phyloP scores from a whole-genome alignment of 495 filamentous ascomycete genomes.

The Hypoxylon lienhwacheense region DNA sequence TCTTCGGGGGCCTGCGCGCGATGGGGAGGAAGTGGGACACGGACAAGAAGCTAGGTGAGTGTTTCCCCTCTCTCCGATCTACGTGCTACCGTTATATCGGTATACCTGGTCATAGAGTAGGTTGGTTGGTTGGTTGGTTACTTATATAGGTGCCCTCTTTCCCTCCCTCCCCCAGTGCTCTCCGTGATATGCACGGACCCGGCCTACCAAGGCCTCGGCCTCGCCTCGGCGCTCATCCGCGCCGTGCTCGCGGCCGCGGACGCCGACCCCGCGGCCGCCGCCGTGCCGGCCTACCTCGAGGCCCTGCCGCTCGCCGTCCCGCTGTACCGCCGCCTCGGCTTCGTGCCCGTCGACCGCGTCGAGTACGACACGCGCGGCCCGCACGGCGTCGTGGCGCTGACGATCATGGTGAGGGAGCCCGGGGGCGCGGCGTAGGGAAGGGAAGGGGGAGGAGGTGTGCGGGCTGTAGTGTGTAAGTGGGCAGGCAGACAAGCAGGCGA shows the following conservation, averaged over 20 bases:
- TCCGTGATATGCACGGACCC: constrained; percentile 48
- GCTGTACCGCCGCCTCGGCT: constrained; percentile 49
- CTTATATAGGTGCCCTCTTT: too few species aligned
- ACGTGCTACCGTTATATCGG: too few species aligned
- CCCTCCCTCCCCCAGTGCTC: too few species aligned
- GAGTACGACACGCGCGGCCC: constrained; percentile 19
- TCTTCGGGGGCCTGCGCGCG: constrained; percentile 15
- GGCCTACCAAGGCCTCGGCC: constrained; percentile 46
- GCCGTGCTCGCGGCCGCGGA: constrained; percentile 43
- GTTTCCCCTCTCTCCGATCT: neutral
- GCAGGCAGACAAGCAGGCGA: too few species aligned
- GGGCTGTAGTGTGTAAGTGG: neutral
- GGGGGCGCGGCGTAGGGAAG: neutral
- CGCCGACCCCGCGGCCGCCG: constrained; percentile 39
- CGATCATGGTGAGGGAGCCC: constrained; percentile 30
- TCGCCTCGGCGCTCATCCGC: constrained; percentile 42
- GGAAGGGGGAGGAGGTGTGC: too few species aligned
- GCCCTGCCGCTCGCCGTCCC: constrained; percentile 44
- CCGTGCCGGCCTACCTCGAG: constrained; percentile 48
- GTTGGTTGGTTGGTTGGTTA: too few species aligned
- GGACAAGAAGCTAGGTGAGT: constrained; percentile 32
- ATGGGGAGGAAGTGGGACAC: constrained; percentile 31
- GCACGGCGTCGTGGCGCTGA: constrained; percentile 10
- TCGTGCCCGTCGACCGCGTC: constrained; percentile 34
- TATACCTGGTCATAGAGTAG: too few species aligned